These are phyloP conservation scores for Paramecium caudatum DNA, from an alignment of 73 alveolate species.

Conservation along the genomic window DNA sequence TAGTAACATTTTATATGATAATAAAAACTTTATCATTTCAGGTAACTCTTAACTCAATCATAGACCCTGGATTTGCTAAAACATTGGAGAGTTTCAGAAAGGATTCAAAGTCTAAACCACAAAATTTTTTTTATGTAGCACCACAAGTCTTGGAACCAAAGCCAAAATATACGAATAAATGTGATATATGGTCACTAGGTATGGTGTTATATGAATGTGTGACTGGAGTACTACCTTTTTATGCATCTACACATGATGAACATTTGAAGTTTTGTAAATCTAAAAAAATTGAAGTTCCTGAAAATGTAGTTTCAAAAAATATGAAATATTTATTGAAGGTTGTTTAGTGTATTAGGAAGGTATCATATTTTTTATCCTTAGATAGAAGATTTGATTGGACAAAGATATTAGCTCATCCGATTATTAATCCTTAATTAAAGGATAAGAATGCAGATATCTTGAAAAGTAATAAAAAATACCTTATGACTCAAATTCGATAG, in stretches of 20 bases:
- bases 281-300: neutral
- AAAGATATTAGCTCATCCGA: slow-evolving; percentile 55
- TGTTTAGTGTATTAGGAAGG: slow-evolving; percentile 42
- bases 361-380: neutral
- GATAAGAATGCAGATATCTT: slow-evolving; percentile 36
- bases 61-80: neutral
- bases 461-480: slow-evolving; percentile 56
- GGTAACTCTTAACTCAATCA: neutral
- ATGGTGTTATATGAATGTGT: slow-evolving; percentile 32
- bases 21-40: slow-evolving; percentile 6
- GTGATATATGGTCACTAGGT: slow-evolving; percentile 55
- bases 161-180: neutral
- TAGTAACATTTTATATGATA: slow-evolving; percentile 53
- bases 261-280: neutral
- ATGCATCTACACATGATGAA: neutral
- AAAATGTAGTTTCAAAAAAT: neutral
- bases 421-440: slow-evolving; percentile 31
- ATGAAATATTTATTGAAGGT: slow-evolving; percentile 56
- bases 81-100: neutral
- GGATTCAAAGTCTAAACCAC: neutral
- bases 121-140: neutral
- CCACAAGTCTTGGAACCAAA: neutral
- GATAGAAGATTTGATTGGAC: slow-evolving; percentile 72
- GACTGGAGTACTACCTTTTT: slow-evolving; percentile 18
- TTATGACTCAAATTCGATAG: slow-evolving; percentile 62